phyloP scores from a whole-genome alignment of 2,329 filamentous ascomycete genomes.

The Endothia cerciana region DNA sequence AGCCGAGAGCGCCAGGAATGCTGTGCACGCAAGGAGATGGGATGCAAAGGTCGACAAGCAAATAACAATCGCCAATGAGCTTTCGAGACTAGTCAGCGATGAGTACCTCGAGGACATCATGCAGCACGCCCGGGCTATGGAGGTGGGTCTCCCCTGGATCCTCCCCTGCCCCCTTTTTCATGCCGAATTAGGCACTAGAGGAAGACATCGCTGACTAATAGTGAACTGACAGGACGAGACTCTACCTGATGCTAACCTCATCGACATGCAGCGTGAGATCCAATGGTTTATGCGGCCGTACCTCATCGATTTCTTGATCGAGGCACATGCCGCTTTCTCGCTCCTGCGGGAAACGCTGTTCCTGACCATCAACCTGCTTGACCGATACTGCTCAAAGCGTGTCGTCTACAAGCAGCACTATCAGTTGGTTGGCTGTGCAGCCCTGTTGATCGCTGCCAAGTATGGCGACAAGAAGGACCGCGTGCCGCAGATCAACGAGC shows the following conservation, averaged over 20 bases:
- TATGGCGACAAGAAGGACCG: constrained; percentile 98
- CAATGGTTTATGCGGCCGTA: constrained; percentile 99
- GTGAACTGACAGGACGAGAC: constrained; percentile 68
- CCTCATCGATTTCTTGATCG: constrained; percentile 95
- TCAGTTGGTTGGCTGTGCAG: constrained; percentile 94
- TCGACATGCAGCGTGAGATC: constrained; percentile 98
- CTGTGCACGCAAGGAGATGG: constrained; percentile 29
- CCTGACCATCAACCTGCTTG: constrained; percentile 93
- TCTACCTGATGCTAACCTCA: constrained; percentile 92
- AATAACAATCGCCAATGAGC: constrained; percentile 84
- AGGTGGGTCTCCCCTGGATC: constrained; percentile 56
- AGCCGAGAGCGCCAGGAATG: constrained; percentile 27
- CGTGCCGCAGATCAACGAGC: constrained; percentile 94
- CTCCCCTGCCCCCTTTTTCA: background rate
- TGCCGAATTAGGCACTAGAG: background rate
- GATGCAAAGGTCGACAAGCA: constrained; percentile 65
- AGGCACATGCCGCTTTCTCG: constrained; percentile 94
- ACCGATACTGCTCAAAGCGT: constrained; percentile 95
- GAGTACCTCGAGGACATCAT: constrained; percentile 96
- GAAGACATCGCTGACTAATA: constrained; percentile 12
- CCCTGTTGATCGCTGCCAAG: constrained; percentile 94
- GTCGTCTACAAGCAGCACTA: constrained; percentile 99
- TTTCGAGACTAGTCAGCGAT: constrained; percentile 81
- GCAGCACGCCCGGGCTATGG: constrained; percentile 94
- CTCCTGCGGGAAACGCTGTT: constrained; percentile 94